Conservation (phyloP, 2,329 filamentous ascomycete species). For the Penicillium freii region DNA sequence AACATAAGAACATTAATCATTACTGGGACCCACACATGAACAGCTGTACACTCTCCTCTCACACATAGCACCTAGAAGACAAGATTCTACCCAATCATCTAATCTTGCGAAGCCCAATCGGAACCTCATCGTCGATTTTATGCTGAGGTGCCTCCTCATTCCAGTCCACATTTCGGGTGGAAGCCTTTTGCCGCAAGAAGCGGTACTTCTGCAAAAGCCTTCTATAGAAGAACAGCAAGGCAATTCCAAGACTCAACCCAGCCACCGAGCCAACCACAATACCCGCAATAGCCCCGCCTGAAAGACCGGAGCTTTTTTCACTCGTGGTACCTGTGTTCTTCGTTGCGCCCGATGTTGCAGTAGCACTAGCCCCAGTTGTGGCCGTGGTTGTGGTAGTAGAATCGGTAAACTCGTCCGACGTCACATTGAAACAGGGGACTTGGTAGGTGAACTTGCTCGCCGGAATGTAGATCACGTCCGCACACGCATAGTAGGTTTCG, state of each 20-base stretch:
- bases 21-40: not conserved
- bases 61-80: not conserved
- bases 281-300: constrained; percentile 45
- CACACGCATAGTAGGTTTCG: constrained; percentile 49
- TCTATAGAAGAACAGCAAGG: constrained; percentile 15
- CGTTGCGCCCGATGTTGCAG: constrained; percentile 17
- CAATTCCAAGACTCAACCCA: constrained; percentile 17
- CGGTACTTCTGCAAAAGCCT: not conserved
- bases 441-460: constrained; percentile 41
- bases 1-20: not conserved
- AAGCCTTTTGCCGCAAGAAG: not conserved
- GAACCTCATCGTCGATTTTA: not conserved
- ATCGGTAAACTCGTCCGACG: constrained; percentile 16
- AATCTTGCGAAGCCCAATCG: not conserved
- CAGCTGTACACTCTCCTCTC: not conserved
- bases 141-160: not conserved
- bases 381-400: constrained; percentile 25
- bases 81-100: not conserved
- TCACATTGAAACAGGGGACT: constrained; percentile 51
- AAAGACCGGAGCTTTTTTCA: constrained; percentile 23
- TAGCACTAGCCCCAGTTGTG: constrained; percentile 12
- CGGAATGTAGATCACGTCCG: constrained; percentile 48
- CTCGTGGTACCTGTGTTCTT: not conserved
- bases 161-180: not conserved
- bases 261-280: constrained; percentile 37